Evolutionary conservation across 2,329 filamentous ascomycete species (phyloP), one percentile per base, ranked within the genome.

Genomic region (Sarocladium kiliense): DNA sequence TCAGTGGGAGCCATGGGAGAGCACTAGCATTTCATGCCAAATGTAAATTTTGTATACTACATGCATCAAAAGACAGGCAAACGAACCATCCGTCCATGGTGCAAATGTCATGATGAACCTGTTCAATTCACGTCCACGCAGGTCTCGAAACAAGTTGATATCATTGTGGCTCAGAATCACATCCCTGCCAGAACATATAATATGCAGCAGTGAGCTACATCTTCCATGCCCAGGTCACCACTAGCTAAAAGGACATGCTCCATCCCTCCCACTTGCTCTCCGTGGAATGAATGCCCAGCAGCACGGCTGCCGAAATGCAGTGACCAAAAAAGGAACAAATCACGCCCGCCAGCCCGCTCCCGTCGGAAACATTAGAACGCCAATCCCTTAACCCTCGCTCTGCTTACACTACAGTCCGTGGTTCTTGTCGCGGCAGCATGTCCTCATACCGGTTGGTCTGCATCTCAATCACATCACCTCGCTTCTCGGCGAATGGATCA

Each of bases 391-490:
- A 19, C 7, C 18, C 4, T 21, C 26, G 3, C 30, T 18, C 26
- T 21, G 25, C 32, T 41, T 57, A 75, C 10, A 76, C 70, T 67
- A 74, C 70, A 16, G 66, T 72, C 64, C 73, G 70, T 11, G 81
- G 80, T 47, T 76, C 72, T 57, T 75, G 71, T 44, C 78, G 70
- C 26, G 79, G 79, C 21, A 79, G 62, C 78, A 82, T 79, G 59
- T 84, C 80, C 65, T 84, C 80, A 59, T 84, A 84, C 41, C 78
- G 74, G 57, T 77, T 73, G 3, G 78, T 74, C 57, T 76, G 75
- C 62, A 76, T 69, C 60, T 83, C 79, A 42, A 82, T 70, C 47
- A 79, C 77, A 16, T 67, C 64, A 47, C 69, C 66, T 44, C 70
- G 66, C 55, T 75, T 72, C 56, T 71, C 67, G 19, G 64, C 64